These are phyloP conservation scores for Aureobasidium sp. DNA, from an alignment of 2,329 filamentous ascomycete genomes.

Conservation along the genomic window DNA sequence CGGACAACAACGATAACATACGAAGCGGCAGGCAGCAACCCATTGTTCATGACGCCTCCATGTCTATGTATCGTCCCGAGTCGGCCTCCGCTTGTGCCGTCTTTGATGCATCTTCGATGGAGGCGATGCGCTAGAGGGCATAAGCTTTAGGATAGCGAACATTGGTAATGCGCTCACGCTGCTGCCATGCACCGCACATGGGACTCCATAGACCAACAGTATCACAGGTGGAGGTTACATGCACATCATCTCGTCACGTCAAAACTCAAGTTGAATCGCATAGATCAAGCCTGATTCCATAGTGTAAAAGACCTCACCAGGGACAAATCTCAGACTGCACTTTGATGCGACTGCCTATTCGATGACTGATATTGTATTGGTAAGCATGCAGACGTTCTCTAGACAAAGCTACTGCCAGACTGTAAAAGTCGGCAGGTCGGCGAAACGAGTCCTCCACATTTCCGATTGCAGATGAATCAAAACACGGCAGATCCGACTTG, in stretches of 20 bases:
- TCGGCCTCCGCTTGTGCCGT: slow-evolving; percentile 6
- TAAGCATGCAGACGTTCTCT: background rate
- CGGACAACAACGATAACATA: background rate
- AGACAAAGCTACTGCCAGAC: background rate
- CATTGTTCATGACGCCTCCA: slow-evolving; percentile 14
- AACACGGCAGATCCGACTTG: slow-evolving; percentile 1
- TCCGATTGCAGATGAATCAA: background rate
- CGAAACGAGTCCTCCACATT: slow-evolving; percentile 1
- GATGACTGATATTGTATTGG: background rate
- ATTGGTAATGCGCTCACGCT: background rate
- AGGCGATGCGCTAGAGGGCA: background rate
- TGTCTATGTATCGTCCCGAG: slow-evolving; percentile 5
- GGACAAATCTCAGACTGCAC: background rate
- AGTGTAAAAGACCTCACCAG: background rate
- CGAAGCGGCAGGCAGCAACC: background rate
- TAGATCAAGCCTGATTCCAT: background rate
- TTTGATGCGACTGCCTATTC: background rate
- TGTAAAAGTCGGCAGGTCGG: background rate
- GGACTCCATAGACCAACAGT: background rate
- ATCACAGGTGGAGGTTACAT: background rate
- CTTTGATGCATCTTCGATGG: slow-evolving; percentile 5
- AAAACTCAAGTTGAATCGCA: background rate
- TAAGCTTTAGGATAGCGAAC: background rate
- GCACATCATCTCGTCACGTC: background rate
- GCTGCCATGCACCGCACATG: background rate